Evolutionary conservation across 2,329 filamentous ascomycete species (phyloP), one percentile per base, ranked within the genome.

Genomic region (Xylogone sp.): DNA sequence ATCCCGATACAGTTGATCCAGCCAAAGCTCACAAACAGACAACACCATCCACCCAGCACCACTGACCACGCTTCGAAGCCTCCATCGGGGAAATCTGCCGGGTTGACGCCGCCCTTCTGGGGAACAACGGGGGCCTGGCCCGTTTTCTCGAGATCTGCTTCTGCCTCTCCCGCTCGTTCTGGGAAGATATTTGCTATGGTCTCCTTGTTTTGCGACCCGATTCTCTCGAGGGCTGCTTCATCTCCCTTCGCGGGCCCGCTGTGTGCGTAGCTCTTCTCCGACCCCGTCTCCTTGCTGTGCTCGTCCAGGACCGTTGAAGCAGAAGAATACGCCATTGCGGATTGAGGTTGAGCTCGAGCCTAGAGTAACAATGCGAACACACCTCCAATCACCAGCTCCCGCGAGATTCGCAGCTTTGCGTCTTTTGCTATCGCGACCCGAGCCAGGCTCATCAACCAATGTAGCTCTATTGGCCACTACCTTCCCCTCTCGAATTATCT

Each of bases 151-250:
- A 97, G 96, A 71, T 99, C 94, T 62, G 94, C 93, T 70, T 94
- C 84, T 50, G 93, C 92, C 75, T 97, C 92, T 60, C 95, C 87
- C 55, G 88, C 94, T 62, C 92, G 90, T 52, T 93, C 93, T 3
- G 93, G 93, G 74, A 97, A 97, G 48, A 72, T 63, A 50, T 69
- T 70, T 49, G 68, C 68, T 18, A 67, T 66, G 19, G 69, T 69
- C 22, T 65, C 56, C 34, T 59, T 58, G 49, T 65, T 63, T 48
- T 66, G 65, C 6, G 68, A 68, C 42, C 54, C 55, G 8, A 52
- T 22, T 48, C 55, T 49, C 16, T 56, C 54, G 19, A 56, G 51
- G 2, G 48, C 45, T 10, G 48, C 49, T 7, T 22, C 29, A 45
- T 48, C 51, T 8, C 42, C 43, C 10, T 42, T 16, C 13, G 12